Evolutionary conservation across 768 basidiomycete genomes (phyloP).

Genomic region (Trametes elegans): DNA sequence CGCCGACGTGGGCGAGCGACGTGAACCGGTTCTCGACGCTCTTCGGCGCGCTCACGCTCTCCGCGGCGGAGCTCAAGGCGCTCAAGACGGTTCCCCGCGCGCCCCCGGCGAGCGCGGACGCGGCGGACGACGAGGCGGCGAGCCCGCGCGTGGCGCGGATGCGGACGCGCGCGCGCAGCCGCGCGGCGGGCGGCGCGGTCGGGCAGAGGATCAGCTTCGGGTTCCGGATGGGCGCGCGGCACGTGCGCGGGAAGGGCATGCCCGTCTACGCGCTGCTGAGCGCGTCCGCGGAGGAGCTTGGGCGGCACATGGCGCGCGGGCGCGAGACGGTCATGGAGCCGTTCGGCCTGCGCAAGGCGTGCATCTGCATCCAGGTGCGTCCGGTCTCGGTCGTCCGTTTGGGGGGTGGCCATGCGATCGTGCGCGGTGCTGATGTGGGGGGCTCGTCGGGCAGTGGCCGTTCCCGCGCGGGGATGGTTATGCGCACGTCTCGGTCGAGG

Average conservation of each 20-base stretch:
- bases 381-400: too few relatives aligned
- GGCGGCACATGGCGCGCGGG: neutral
- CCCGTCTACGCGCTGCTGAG: conserved; percentile 13
- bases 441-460: conserved; percentile 6
- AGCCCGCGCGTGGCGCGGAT: conserved; percentile 10
- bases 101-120: neutral
- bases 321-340: conserved; percentile 1
- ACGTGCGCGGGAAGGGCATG: conserved; percentile 2
- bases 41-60: conserved; percentile 1
- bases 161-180: neutral
- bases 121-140: neutral
- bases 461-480: neutral
- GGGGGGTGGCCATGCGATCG: neutral
- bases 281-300: conserved; percentile 3
- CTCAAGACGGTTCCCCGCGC: conserved; percentile 12
- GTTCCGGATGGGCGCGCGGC: neutral
- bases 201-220: conserved; percentile 9
- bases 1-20: conserved; percentile 5
- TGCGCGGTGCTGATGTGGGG: neutral
- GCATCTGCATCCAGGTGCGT: conserved; percentile 9
- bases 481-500: neutral
- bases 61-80: neutral
- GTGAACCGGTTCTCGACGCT: conserved; percentile 10
- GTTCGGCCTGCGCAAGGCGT: neutral
- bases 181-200: too few relatives aligned